Percentiles rank a stretch among this genome's conserved stretches.
Evolutionary conservation across 495 filamentous ascomycete species (phyloP).

Genomic region (Neurospora sp.): DNA sequence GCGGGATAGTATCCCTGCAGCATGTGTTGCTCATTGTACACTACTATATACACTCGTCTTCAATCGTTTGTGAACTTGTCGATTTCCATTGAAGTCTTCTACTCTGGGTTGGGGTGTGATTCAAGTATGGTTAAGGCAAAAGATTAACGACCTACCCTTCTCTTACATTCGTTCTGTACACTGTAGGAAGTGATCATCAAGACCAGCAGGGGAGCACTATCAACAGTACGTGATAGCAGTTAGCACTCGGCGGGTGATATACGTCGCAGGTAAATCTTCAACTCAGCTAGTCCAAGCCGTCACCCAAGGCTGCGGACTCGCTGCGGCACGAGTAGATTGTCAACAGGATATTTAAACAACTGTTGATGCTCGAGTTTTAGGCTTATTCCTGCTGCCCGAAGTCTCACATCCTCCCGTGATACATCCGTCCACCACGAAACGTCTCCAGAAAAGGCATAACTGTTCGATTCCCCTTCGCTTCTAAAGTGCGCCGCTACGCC

Average conservation of each 20-base stretch:
- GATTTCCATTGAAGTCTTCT: background rate
- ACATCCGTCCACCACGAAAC: background rate
- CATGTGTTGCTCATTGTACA: background rate
- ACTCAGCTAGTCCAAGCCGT: background rate
- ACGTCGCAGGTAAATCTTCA: background rate
- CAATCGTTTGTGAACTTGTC: background rate
- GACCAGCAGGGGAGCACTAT: background rate
- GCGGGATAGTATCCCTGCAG: background rate
- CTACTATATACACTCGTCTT: background rate
- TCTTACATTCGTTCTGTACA: background rate
- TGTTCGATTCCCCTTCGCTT: background rate
- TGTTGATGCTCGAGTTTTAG: background rate
- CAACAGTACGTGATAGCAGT: background rate
- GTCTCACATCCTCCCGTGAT: background rate
- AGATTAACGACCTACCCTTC: background rate
- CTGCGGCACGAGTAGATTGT: background rate
- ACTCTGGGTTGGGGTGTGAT: background rate
- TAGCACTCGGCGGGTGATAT: background rate
- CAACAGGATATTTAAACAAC: background rate
- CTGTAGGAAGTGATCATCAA: background rate
- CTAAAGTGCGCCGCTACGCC: background rate
- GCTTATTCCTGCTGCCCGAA: background rate
- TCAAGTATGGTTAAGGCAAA: background rate
- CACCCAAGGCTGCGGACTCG: background rate
- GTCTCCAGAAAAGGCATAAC: background rate